Evolutionary conservation across 768 basidiomycete genomes (phyloP), one percentile per base, ranked within the genome.

Genomic region (Mycena haematopus): DNA sequence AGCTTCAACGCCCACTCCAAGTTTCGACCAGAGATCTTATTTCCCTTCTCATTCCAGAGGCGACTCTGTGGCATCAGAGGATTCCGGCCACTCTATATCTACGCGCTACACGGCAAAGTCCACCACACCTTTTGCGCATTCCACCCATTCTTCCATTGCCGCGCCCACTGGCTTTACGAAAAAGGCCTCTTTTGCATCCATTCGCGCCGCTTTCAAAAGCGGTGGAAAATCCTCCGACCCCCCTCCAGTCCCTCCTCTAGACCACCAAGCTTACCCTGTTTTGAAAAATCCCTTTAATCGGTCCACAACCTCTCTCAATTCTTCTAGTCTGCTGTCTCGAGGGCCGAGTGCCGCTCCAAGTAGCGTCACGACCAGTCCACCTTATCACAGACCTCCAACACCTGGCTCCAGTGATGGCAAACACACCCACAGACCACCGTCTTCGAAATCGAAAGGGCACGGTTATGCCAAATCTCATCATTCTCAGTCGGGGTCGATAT

Each of bases 171-270:
- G 86, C 1, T 90, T 92, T 70, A 78, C 85, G 45, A 92, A 92
- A 78, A 95, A 95, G 69, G 74, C 90, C 3, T 94, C 92, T 0
- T 93, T 95, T 62, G 92, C 92, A 2, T 93, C 91, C 17, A 86
- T 95, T 62, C 87, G 91, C 42, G 93, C 93, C 71, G 92, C 92
- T 4, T 93, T 95, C 82, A 94, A 91, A 74, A 85, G 83, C 47
- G 81, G 65, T 35, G 66, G 82, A 58, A 91, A 83, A 69, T 80
- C 75, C 56, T 78, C 73, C 52, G 86, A 88, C n/a, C 78, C 87
- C 7, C 93, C 92, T 24, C 91, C 92, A n/a, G 79, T 94, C 56
- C 93, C 92, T 15, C 77, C 79, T 36, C 74, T 93, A 31, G 91
- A 93, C 57, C 79, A 85, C 54, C 82, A 89, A 53, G 82, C 80